These are phyloP conservation scores for Coemansia guatemalensis DNA, from an alignment of 192 early-diverging fungal genomes.

Conservation along the genomic window DNA sequence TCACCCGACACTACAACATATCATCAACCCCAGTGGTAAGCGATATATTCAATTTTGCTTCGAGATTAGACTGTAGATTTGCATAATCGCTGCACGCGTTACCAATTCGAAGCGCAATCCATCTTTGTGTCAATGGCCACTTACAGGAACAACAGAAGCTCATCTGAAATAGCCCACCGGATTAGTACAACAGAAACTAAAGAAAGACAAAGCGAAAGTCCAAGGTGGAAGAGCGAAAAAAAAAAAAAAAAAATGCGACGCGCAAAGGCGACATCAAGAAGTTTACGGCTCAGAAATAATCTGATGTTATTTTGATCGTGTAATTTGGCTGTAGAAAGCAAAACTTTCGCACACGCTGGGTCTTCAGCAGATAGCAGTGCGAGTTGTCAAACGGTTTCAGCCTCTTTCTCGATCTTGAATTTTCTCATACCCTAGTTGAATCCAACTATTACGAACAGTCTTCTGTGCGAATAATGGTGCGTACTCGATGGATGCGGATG, in stretches of 20 bases:
- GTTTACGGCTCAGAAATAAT: too few relatives aligned
- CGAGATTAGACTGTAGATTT: neutral
- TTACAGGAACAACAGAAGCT: constrained; percentile 43
- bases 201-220: too few relatives aligned
- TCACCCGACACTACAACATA: constrained; percentile 83
- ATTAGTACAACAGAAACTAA: too few relatives aligned
- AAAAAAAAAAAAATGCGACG: too few relatives aligned
- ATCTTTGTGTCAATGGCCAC: neutral
- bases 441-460: constrained; percentile 8
- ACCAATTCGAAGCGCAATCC: neutral
- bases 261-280: too few relatives aligned
- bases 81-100: neutral
- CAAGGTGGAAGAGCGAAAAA: too few relatives aligned
- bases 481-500: constrained; percentile 12
- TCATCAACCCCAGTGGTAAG: neutral
- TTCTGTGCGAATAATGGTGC: constrained; percentile 16
- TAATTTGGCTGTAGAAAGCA: too few relatives aligned
- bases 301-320: too few relatives aligned
- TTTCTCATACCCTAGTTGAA: neutral
- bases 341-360: too few relatives aligned
- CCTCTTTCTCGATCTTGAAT: too few relatives aligned
- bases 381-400: too few relatives aligned
- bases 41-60: neutral
- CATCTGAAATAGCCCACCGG: constrained; percentile 11
- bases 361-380: too few relatives aligned